These are phyloP conservation scores for Leccinum fuscescens DNA, from an alignment of 1,284 basidiomycete genomes.

Conservation along the genomic window DNA sequence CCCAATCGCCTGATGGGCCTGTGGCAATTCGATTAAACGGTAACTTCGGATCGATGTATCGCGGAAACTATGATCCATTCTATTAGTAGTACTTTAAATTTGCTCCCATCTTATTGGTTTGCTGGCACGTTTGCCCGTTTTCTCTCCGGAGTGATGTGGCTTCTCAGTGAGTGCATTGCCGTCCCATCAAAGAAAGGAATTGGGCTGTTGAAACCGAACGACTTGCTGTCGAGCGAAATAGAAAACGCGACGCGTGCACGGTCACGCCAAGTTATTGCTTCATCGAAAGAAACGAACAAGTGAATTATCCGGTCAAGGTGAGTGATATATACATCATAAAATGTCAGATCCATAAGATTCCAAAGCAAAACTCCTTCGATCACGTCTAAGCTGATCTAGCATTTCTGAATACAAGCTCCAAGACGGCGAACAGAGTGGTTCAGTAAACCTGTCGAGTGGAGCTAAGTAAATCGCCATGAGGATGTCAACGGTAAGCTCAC, in stretches of 20 bases:
- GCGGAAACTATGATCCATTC: constrained; percentile 22
- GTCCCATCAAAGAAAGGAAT: too few relatives aligned
- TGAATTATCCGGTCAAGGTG: not conserved
- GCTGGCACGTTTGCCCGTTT: not conserved
- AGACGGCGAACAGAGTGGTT: not conserved
- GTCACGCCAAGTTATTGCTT: too few relatives aligned
- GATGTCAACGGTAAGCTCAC: constrained; percentile 44
- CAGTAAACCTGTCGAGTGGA: constrained; percentile 26
- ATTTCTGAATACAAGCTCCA: not conserved
- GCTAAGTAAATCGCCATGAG: constrained; percentile 7
- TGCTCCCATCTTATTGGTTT: not conserved
- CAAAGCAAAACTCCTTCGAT: not conserved
- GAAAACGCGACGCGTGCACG: too few relatives aligned
- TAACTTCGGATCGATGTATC: too few relatives aligned
- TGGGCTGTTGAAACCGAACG: too few relatives aligned
- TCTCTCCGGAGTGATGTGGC: too few relatives aligned
- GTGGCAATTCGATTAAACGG: too few relatives aligned
- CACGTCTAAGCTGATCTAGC: not conserved
- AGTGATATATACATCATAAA: not conserved
- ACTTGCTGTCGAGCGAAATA: too few relatives aligned
- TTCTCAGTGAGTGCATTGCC: too few relatives aligned
- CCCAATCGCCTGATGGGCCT: too few relatives aligned
- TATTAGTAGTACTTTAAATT: constrained; percentile 18
- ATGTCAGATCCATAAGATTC: not conserved
- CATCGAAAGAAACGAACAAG: too few relatives aligned